phyloP scores from a whole-genome alignment of 2,329 filamentous ascomycete species.

The Nemania sp. region DNA sequence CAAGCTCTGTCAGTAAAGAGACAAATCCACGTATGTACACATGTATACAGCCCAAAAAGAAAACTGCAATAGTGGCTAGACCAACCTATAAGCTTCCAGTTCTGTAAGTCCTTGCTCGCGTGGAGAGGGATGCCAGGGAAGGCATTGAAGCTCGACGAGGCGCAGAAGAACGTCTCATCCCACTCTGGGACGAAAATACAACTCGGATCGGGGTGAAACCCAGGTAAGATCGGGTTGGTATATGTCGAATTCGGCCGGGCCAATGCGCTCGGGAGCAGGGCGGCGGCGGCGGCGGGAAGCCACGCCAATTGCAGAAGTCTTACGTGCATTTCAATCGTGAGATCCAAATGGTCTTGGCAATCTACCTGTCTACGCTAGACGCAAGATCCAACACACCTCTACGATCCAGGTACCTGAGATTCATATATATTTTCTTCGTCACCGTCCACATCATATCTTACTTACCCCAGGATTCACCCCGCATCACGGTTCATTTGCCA shows the following conservation, averaged over 20 bases:
- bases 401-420: neutral
- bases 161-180: constrained; percentile 48
- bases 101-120: constrained; percentile 47
- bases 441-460: no score
- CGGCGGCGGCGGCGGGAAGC: constrained; percentile 3
- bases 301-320: neutral
- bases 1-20: neutral
- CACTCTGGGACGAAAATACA: constrained; percentile 45
- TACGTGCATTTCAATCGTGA: constrained; percentile 3
- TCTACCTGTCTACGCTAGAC: no score
- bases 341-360: no score
- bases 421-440: neutral
- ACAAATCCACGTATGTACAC: neutral
- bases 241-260: constrained; percentile 35
- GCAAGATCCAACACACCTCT: neutral
- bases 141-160: constrained; percentile 48
- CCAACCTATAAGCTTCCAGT: constrained; percentile 43
- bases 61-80: neutral
- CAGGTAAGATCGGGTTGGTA: constrained; percentile 50
- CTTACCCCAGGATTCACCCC: no score
- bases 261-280: constrained; percentile 5
- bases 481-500: no score
- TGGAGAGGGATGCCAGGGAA: constrained; percentile 51
- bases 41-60: neutral
- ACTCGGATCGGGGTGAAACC: constrained; percentile 50